phyloP scores from a whole-genome alignment of 805 yeast genomes.

The Torulaspora quercuum region DNA sequence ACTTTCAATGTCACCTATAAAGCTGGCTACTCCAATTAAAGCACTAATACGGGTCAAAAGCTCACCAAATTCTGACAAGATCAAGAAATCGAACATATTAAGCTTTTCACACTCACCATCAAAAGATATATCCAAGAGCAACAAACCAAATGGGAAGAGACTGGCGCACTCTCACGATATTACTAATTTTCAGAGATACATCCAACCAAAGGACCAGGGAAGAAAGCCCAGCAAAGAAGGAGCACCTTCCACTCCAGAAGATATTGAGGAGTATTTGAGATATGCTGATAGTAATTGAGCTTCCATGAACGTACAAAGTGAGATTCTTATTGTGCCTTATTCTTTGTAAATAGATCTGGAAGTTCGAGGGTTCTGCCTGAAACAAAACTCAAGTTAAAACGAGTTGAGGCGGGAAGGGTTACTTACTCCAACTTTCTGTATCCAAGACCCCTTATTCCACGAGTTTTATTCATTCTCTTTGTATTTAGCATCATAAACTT shows the following conservation, averaged over 20 bases:
- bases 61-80: constrained; percentile 20
- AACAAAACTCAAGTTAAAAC: no score
- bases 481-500: not conserved
- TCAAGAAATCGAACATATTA: constrained; percentile 1
- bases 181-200: constrained; percentile 19
- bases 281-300: constrained; percentile 22
- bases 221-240: constrained; percentile 1
- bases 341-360: no score
- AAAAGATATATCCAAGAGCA: constrained; percentile 7
- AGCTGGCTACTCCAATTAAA: constrained; percentile 28
- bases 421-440: no score
- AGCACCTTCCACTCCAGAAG: constrained; percentile 20
- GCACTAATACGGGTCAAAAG: constrained; percentile 24
- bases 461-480: no score
- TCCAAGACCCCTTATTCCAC: no score
- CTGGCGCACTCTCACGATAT: constrained; percentile 21
- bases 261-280: constrained; percentile 27
- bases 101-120: constrained; percentile 11
- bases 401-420: no score
- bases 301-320: constrained; percentile 5
- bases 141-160: constrained; percentile 4
- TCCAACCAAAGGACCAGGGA: constrained; percentile 9
- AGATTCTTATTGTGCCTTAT: no score
- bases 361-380: no score
- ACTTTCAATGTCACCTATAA: constrained; percentile 21